These are phyloP conservation scores for Phytophthora syringae DNA, from an alignment of 352 stramenopile species.

Conservation along the genomic window DNA sequence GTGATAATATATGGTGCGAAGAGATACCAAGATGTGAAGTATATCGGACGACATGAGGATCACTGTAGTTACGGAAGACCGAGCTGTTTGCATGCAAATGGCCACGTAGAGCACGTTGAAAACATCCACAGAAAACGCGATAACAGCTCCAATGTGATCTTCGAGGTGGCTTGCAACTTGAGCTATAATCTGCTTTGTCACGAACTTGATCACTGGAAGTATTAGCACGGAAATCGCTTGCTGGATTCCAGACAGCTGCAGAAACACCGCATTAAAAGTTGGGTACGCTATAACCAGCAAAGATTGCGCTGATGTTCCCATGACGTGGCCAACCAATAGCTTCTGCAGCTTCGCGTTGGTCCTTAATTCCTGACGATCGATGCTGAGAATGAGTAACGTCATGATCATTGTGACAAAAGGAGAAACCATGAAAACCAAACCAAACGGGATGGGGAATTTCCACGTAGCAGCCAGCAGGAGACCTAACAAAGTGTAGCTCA, in stretches of 20 bases:
- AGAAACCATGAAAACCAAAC: background rate
- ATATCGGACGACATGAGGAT: conserved; percentile 7
- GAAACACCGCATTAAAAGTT: conserved; percentile 17
- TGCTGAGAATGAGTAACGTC: conserved; percentile 19
- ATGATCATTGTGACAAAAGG: conserved; percentile 28
- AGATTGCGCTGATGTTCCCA: conserved; percentile 8
- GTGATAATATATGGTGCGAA: conserved; percentile 22
- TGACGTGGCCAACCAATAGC: conserved; percentile 1
- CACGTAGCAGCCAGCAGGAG: background rate
- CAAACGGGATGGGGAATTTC: background rate
- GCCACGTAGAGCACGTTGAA: conserved; percentile 33
- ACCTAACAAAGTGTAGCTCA: conserved; percentile 26
- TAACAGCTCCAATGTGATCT: conserved; percentile 16
- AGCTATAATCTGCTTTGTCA: conserved; percentile 21
- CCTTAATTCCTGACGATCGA: conserved; percentile 5
- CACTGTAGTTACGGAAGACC: conserved; percentile 10
- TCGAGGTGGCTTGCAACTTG: conserved; percentile 8
- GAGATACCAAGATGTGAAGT: conserved; percentile 15
- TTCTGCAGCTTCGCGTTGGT: conserved; percentile 22
- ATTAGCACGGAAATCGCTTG: conserved; percentile 11
- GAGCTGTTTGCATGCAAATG: conserved; percentile 29
- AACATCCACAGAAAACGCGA: conserved; percentile 22
- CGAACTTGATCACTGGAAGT: conserved; percentile 12
- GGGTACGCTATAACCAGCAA: conserved; percentile 15
- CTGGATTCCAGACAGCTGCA: background rate